Conservation (phyloP, 2,329 filamentous ascomycete species). For the Calonectria hawksworthii region DNA sequence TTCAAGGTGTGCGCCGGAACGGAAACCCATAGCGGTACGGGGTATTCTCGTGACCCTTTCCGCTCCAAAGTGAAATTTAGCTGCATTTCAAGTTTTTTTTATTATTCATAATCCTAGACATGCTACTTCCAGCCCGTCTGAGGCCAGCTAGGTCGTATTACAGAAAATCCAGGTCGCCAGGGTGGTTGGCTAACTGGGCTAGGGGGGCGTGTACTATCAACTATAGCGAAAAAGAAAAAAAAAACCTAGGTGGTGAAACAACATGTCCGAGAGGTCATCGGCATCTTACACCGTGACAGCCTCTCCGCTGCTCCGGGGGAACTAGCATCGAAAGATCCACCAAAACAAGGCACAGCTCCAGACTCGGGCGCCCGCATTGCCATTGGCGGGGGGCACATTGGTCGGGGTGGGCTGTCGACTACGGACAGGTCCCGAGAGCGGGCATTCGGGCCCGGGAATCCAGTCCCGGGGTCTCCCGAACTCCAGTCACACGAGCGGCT, state of each 20-base stretch:
- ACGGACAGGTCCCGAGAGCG: conserved; percentile 19
- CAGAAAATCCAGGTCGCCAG: not conserved
- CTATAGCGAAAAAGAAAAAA: not conserved
- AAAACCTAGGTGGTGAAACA: not conserved
- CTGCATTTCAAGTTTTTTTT: not conserved
- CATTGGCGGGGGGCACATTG: conserved; percentile 16
- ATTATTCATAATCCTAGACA: not conserved
- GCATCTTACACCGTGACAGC: conserved; percentile 23
- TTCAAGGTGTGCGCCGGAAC: not conserved
- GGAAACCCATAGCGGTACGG: conserved; percentile 11
- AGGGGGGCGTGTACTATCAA: not conserved
- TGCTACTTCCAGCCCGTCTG: not conserved
- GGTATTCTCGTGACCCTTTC: conserved; percentile 20
- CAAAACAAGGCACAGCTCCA: conserved; percentile 20
- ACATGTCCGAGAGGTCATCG: conserved; percentile 18
- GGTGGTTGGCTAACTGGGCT: not conserved
- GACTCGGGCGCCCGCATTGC: conserved; percentile 12
- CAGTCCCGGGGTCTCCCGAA: conserved; percentile 33
- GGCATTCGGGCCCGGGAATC: conserved; percentile 27
- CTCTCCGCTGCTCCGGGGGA: conserved; percentile 28
- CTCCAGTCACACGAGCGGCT: conserved; percentile 16
- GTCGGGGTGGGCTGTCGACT: conserved; percentile 13
- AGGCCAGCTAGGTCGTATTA: conserved; percentile 2
- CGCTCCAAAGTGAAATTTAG: not conserved
- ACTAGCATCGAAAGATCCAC: conserved; percentile 26